A percentile compares a stretch with the other conserved stretches of the same genome.
These are phyloP conservation scores for Coemansia sp. DNA, from an alignment of 192 early-diverging fungal genomes.

Conservation along the genomic window DNA sequence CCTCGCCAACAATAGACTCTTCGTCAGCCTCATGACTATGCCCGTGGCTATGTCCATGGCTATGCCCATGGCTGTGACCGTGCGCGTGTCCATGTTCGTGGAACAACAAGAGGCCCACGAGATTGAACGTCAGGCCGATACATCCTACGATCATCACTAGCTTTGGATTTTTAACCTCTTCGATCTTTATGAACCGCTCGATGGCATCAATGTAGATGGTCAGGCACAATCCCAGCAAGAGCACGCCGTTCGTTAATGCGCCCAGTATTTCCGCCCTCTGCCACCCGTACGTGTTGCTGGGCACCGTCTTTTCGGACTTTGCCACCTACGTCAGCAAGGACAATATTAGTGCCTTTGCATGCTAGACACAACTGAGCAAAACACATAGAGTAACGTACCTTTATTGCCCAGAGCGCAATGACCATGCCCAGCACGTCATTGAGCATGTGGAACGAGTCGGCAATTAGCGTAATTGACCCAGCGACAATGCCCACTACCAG, in stretches of 20 bases:
- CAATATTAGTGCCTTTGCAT: neutral
- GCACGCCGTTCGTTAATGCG: constrained; percentile 90
- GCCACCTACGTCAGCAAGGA: constrained; percentile 54
- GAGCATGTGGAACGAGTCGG: constrained; percentile 94
- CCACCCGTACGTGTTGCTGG: constrained; percentile 85
- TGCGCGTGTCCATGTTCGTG: constrained; percentile 72
- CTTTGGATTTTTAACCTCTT: constrained; percentile 70
- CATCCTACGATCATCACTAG: constrained; percentile 79
- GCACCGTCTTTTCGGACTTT: constrained; percentile 58
- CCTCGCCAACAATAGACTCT: constrained; percentile 38
- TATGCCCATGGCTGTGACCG: constrained; percentile 56
- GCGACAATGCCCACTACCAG: constrained; percentile 77
- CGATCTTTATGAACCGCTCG: constrained; percentile 74
- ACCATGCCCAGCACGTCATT: constrained; percentile 77
- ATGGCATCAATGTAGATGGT: constrained; percentile 87
- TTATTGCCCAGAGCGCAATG: constrained; percentile 84
- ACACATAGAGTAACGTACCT: constrained; percentile 23
- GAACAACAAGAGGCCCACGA: constrained; percentile 82
- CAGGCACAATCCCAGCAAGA: constrained; percentile 88
- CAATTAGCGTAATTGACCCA: constrained; percentile 80
- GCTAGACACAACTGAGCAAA: neutral
- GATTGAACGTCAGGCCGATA: constrained; percentile 76
- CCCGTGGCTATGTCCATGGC: constrained; percentile 42
- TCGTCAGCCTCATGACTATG: constrained; percentile 33
- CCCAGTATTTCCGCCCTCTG: constrained; percentile 92